Base-by-base conservation (phyloP, 2,329 filamentous ascomycete genomes). In the Fusarium sarcochroum region DNA sequence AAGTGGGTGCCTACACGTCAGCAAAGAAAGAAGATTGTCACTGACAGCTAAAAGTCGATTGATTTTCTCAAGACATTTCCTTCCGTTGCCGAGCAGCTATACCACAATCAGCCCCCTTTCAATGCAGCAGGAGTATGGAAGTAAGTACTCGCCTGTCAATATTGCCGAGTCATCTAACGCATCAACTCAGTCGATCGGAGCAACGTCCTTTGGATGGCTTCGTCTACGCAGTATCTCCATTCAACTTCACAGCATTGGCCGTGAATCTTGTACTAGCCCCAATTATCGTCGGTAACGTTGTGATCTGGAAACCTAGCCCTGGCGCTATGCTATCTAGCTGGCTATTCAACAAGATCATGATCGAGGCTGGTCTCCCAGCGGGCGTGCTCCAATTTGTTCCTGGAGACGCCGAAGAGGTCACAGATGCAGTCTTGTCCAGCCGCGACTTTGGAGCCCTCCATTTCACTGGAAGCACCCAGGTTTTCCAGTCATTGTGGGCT, bases 261-360 rank as follows among this genome's bases (percentile, higher is more conserved):
- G 53, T 37, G 13, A 56, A 56, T 27, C 34, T 56, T 2, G 32
- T 42, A 23, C 32, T 34, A 20, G 53, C 42, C 13, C 53, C 53
- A 14, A n/a, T 34, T 8, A 15, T 56, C 14, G 27, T 56, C n/a
- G 53, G 53, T 5, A 56, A 56, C 35, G 53, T 56, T 2, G 20
- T 48, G 5, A 54, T 81, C 32, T 81, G 79, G 79, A 81, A 81
- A 65, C 79, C 79, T 17, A 76, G 76, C 1, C 74, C 73, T 2
- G 66, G 63, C 48, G 69, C 67, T 35, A 66, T 80, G 47, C 75
- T 77, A 56, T 52, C 78, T 44, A 78, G 74, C 57, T 70, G 66
- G 17, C 62, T 81, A 6, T 51, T 81, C 3, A 71, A 81, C 58
- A 71, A 80, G 46, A 81, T 81, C 48, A 65, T 81, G 10, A 61